Percentiles rank a stretch among this genome's conserved stretches.
Conservation (phyloP, 768 basidiomycete genomes). For the Macrolepiota dolichaula region DNA sequence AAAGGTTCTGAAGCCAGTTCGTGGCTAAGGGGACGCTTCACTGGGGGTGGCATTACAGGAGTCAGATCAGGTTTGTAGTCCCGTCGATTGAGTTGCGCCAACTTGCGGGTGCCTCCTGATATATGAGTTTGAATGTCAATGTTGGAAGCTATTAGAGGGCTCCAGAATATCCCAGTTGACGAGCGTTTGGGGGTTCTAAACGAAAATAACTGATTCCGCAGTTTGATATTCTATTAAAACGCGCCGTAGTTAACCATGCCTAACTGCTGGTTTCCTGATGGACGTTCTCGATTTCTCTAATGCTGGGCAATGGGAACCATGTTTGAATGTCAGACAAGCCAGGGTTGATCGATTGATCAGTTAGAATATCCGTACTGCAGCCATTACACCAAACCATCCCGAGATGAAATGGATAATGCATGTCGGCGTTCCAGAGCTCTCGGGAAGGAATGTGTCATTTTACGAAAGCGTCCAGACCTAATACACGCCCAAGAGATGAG, state of each 20-base stretch:
- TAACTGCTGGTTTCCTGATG: not conserved
- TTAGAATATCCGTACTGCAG: not conserved
- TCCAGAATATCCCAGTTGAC: not conserved
- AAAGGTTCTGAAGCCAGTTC: conserved; percentile 9
- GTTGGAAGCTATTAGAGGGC: not conserved
- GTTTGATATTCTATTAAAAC: not conserved
- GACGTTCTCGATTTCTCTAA: not conserved
- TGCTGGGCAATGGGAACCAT: not conserved
- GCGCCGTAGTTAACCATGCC: not conserved
- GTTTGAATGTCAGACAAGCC: not conserved
- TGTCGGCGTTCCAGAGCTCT: not conserved
- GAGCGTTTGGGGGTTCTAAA: not conserved
- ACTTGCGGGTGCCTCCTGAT: not conserved
- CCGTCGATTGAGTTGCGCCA: not conserved
- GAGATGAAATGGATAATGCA: not conserved
- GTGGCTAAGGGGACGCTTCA: conserved; percentile 1
- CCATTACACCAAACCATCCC: not conserved
- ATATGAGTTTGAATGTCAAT: not conserved
- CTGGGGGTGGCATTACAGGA: not conserved
- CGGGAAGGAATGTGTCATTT: not conserved
- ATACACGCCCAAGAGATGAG: not conserved
- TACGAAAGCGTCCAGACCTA: not conserved
- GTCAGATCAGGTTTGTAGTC: not conserved
- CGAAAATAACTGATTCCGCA: not conserved
- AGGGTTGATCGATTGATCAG: not conserved